Base-by-base conservation (phyloP, 305 asterid genomes). In the Fraxinus greggii region DNA sequence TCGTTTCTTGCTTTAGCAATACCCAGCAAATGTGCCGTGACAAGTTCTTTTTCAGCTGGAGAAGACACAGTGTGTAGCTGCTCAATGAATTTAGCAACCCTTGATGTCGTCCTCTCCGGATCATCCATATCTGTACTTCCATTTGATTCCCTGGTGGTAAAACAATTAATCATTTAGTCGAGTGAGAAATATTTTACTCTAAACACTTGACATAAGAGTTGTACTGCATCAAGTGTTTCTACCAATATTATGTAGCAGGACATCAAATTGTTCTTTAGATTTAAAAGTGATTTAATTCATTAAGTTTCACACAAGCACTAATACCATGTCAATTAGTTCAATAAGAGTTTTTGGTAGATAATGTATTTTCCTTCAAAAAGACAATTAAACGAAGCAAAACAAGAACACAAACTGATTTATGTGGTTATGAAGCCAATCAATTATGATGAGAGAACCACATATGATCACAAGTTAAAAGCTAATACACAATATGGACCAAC, bases 1-100 rank as follows among this genome's bases (percentile, higher is more conserved):
- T 90, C 97, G 89, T 91, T 92, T 86, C 98, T 90, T 75, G 97
- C 85, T 88, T 88, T 92, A 74, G 92, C 93, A 81, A 93, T 90
- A 78, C 94, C 94, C 28, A 93, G 93, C 92, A 95, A 89, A 77
- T 93, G 92, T 83, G 97, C 93, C 23, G 97, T 90, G 80, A 88
- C 90, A 72, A 95, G 97, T 82, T 95, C 98, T 86, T 85, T 95
- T 87, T 93, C 99, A 8, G 84, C 91, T 3, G 93, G 89, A 17
- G 97, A 89, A 24, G 98, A 92, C 70, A 72, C 89, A 54, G 90
- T 90, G 80, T 93, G 97, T 65, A 95, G 90, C 84, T 93, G 99
- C 87, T 94, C 97, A 45, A 95, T 48, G 80, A 93, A 86, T 78
- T 92, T 88, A 86, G 97, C 91, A 88, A 95, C 95, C 83, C 94